Evolutionary conservation across 495 filamentous ascomycete species (phyloP).

Genomic region (Hypoxylon fragiforme): DNA sequence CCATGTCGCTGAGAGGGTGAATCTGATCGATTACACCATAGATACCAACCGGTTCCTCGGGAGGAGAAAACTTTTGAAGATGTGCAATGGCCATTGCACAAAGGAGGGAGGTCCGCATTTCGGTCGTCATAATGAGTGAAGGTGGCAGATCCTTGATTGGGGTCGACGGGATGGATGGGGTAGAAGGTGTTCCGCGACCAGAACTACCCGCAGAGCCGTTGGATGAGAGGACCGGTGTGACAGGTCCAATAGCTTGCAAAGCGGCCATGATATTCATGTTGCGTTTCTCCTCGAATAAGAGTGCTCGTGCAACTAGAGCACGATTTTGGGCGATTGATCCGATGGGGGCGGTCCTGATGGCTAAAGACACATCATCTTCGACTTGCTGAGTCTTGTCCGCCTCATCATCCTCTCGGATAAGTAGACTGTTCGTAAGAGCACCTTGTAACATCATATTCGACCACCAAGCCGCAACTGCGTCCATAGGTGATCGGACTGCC

Average conservation of each 20-base stretch:
- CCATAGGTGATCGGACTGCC: slow-evolving; percentile 83
- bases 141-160: slow-evolving; percentile 45
- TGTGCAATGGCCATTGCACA: slow-evolving; percentile 82
- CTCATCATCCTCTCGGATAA: slow-evolving; percentile 48
- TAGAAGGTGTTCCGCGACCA: slow-evolving; percentile 7
- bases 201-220: slow-evolving; percentile 21
- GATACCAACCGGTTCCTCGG: slow-evolving; percentile 44
- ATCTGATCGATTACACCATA: slow-evolving; percentile 53
- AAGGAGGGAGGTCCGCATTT: slow-evolving; percentile 59
- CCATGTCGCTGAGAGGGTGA: slow-evolving; percentile 55
- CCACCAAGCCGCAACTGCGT: slow-evolving; percentile 90
- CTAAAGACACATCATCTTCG: slow-evolving; percentile 64
- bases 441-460: slow-evolving; percentile 75
- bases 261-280: slow-evolving; percentile 59
- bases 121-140: slow-evolving; percentile 51
- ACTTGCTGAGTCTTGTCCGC: slow-evolving; percentile 40
- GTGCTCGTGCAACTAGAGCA: slow-evolving; percentile 72
- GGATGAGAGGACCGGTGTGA: slow-evolving; percentile 33
- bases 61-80: slow-evolving; percentile 52
- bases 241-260: slow-evolving; percentile 54
- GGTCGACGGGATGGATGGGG: slow-evolving; percentile 4
- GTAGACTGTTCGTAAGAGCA: slow-evolving; percentile 65
- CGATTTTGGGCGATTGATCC: slow-evolving; percentile 75
- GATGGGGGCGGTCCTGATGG: slow-evolving; percentile 75
- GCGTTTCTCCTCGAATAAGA: slow-evolving; percentile 58